Evolutionary conservation across 2,329 filamentous ascomycete species (phyloP).

Genomic region (Nemania diffusa): DNA sequence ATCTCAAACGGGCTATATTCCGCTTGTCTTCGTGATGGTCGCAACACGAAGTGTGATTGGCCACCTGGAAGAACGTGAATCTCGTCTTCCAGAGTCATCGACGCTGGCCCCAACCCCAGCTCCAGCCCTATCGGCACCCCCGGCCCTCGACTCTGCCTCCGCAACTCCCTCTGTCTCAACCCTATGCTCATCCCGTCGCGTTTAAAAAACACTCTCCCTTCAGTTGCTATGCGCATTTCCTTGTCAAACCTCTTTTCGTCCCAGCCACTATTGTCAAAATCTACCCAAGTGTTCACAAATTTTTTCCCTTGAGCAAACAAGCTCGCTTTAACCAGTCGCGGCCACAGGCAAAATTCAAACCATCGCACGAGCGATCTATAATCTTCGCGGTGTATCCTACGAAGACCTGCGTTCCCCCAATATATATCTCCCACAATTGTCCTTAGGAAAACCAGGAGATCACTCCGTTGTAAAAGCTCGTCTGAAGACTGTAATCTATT

Average conservation of each 20-base stretch:
- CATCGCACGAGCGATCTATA: not conserved
- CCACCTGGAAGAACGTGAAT: not conserved
- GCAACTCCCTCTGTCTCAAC: no score
- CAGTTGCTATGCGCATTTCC: not conserved
- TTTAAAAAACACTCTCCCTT: constrained; percentile 2
- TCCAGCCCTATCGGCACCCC: no score
- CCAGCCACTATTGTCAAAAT: no score
- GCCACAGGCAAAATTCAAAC: not conserved
- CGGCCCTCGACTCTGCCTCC: no score
- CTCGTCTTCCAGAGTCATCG: not conserved
- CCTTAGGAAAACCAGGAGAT: not conserved
- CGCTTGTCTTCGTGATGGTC: not conserved
- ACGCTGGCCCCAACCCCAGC: not conserved
- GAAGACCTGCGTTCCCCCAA: not conserved
- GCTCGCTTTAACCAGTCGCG: not conserved
- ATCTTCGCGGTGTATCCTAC: not conserved
- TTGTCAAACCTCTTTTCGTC: not conserved
- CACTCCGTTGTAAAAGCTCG: not conserved
- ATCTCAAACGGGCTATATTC: not conserved
- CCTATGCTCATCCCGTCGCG: no score
- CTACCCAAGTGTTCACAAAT: no score
- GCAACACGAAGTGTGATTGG: not conserved
- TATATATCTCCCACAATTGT: not conserved
- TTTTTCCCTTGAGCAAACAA: not conserved
- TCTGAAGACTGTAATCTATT: no score